A percentile compares a stretch with the other conserved stretches of the same genome.
These are phyloP conservation scores for Trichosanthes cucumerina DNA, from an alignment of 306 rosid species.

Conservation along the genomic window DNA sequence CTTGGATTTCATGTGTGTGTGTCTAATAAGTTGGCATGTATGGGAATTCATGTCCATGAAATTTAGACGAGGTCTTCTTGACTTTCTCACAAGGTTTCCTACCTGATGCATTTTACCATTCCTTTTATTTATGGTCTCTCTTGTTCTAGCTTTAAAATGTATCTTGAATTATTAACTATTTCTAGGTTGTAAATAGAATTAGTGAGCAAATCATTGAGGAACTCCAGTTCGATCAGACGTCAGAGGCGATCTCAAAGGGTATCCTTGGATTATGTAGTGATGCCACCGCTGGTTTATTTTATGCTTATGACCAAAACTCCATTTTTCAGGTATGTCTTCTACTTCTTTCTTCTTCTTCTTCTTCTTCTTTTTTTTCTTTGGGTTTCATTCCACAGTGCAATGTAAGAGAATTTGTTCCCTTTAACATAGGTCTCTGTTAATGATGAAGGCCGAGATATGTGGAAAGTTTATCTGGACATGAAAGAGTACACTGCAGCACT, in stretches of 20 bases:
- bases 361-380: background rate
- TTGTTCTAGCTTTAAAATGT: slow-evolving; percentile 17
- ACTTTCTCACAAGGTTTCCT: slow-evolving; percentile 1
- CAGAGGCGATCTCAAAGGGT: slow-evolving; percentile 80
- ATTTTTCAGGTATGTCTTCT: slow-evolving; percentile 70
- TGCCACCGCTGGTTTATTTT: slow-evolving; percentile 94
- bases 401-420: slow-evolving; percentile 8
- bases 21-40: background rate
- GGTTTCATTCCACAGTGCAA: slow-evolving; percentile 4
- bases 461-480: slow-evolving; percentile 98
- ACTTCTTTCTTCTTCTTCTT: background rate
- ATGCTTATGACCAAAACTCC: slow-evolving; percentile 89
- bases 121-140: background rate
- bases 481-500: slow-evolving; percentile 84
- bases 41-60: background rate
- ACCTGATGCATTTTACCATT: background rate
- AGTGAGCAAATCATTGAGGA: slow-evolving; percentile 89
- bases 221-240: slow-evolving; percentile 82
- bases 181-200: slow-evolving; percentile 92
- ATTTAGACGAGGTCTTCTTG: background rate
- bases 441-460: slow-evolving; percentile 95
- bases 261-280: slow-evolving; percentile 93
- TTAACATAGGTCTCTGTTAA: slow-evolving; percentile 69
- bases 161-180: background rate
- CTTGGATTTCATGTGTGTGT: background rate